Base-by-base conservation (phyloP, 169 alveolate species). In the Plasmodium yoelii region DNA sequence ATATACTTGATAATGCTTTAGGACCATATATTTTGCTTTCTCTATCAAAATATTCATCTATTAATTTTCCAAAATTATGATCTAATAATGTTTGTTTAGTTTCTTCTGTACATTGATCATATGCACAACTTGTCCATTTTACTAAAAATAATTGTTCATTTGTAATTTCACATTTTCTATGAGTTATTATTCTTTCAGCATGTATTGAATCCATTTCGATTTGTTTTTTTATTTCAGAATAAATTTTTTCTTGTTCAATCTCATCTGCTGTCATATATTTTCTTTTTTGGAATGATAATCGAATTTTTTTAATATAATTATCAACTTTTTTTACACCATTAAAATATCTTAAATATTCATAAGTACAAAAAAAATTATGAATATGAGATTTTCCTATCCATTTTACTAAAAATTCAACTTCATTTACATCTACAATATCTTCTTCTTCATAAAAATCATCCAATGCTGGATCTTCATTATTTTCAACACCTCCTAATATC, bases 101-200 rank as follows among this genome's bases (percentile, higher is more conserved):
- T 71, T 96, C 98, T 88, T 95, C 94, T 22, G 98, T 96, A 91
- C 98, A 96, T 77, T 96, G 98, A 72, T 96, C 98, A 90, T 96
- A 96, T 5, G 97, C 94, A 90, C 98, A 96, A 46, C 97, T 94
- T 64, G 92, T 73, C 98, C 98, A 96, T 75, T 96, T 96, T 18
- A 96, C 98, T 77, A 96, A 88, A 89, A 93, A 96, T 51, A 88
- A 55, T 67, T 55, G 44, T 56, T 60, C 93, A n/a, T 64, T 86
- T 10, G 88, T 92, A 4, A 34, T 24, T 22, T 93, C 96, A 71
- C 73, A 59, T 87, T 87, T 75, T 5, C 57, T 59, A 47, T 92
- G 95, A 18, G 94, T 91, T 56, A 96, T 96, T 28, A 96, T 93
- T 53, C 98, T 90, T 73, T 96, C 98, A 5, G 98, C 98, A 56